These are phyloP conservation scores for Nelumbo lutea DNA, from an alignment of 164 flowering plant species.

Conservation along the genomic window DNA sequence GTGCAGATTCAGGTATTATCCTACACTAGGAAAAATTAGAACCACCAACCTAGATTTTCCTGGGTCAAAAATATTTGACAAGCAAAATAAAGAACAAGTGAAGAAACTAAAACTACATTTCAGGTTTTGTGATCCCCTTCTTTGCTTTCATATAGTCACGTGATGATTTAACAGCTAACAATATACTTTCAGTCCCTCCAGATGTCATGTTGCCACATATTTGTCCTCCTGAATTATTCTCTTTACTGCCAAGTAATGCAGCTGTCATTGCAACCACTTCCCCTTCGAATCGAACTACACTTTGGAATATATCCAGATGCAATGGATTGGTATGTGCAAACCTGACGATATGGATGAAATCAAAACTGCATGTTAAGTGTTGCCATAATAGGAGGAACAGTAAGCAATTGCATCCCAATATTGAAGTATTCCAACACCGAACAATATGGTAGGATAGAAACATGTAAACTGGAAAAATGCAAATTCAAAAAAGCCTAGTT, in stretches of 20 bases:
- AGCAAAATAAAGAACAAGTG: background rate
- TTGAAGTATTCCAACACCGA: too few species aligned
- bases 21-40: slow-evolving; percentile 29
- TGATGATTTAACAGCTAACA: slow-evolving; percentile 83
- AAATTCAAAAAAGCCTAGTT: too few species aligned
- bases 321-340: slow-evolving; percentile 97
- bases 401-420: too few species aligned
- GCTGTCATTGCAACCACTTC: slow-evolving; percentile 99
- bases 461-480: too few species aligned
- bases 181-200: slow-evolving; percentile 97
- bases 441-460: too few species aligned
- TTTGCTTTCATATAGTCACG: slow-evolving; percentile 90
- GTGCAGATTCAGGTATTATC: slow-evolving; percentile 96
- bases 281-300: slow-evolving; percentile 79
- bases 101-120: slow-evolving; percentile 51
- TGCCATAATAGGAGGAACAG: too few species aligned
- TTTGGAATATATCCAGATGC: slow-evolving; percentile 87
- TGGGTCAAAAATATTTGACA: background rate
- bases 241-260: slow-evolving; percentile 81
- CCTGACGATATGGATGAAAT: slow-evolving; percentile 38
- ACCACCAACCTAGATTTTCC: slow-evolving; percentile 5
- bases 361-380: background rate
- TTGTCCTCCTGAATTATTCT: slow-evolving; percentile 78
- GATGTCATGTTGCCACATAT: slow-evolving; percentile 99
- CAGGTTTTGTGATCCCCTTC: slow-evolving; percentile 79